phyloP scores from a whole-genome alignment of 2,329 filamentous ascomycete species.

The Raffaelea albimanens region DNA sequence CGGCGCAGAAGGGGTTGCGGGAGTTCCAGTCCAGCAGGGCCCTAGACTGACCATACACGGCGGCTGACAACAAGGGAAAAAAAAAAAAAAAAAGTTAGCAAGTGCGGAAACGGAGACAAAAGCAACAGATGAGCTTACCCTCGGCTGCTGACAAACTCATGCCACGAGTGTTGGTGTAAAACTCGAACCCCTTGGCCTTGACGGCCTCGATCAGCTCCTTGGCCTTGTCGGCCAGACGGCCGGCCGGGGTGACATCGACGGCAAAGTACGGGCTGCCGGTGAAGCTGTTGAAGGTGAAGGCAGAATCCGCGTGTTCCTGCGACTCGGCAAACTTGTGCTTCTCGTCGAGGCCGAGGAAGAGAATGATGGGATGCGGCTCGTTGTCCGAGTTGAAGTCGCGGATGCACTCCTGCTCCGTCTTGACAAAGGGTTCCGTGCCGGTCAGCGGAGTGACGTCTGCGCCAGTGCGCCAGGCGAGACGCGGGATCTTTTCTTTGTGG shows the following conservation, averaged over 20 bases:
- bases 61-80: slow-evolving; percentile 43
- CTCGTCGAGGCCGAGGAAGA: slow-evolving; percentile 83
- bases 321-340: slow-evolving; percentile 20
- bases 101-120: neutral
- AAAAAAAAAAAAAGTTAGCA: neutral
- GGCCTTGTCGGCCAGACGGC: slow-evolving; percentile 46
- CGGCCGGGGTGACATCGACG: slow-evolving; percentile 68
- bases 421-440: slow-evolving; percentile 60
- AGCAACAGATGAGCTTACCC: slow-evolving; percentile 23
- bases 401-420: slow-evolving; percentile 63
- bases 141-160: slow-evolving; percentile 36
- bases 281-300: slow-evolving; percentile 58
- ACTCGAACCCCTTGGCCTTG: slow-evolving; percentile 51
- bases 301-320: slow-evolving; percentile 17
- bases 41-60: slow-evolving; percentile 82
- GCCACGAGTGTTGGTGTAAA: slow-evolving; percentile 49
- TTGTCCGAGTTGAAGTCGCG: slow-evolving; percentile 61
- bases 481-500: slow-evolving; percentile 23
- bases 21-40: slow-evolving; percentile 90
- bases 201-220: slow-evolving; percentile 41
- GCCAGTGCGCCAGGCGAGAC: slow-evolving; percentile 59
- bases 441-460: slow-evolving; percentile 63
- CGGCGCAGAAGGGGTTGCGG: slow-evolving; percentile 84
- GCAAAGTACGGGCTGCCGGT: slow-evolving; percentile 80
- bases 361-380: slow-evolving; percentile 56